These are phyloP conservation scores for Shiraia bambusicola DNA, from an alignment of 2,329 filamentous ascomycete genomes.

Conservation along the genomic window DNA sequence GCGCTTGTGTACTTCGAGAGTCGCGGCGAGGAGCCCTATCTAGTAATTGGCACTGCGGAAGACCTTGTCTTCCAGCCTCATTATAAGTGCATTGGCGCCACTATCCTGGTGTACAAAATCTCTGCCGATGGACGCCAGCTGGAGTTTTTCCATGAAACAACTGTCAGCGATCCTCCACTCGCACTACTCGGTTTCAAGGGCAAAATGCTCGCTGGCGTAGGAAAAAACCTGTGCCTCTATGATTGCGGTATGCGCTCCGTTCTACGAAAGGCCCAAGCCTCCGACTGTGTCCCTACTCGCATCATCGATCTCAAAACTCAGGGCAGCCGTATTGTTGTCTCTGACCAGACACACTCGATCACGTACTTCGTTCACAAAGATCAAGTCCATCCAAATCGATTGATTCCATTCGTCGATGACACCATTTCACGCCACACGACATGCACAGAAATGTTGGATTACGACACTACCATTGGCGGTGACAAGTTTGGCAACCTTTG, in stretches of 20 bases:
- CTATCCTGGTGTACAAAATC: slow-evolving; percentile 90
- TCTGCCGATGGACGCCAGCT: slow-evolving; percentile 82
- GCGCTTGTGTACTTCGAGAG: slow-evolving; percentile 83
- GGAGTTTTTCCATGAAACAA: slow-evolving; percentile 95
- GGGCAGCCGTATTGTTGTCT: slow-evolving; percentile 86
- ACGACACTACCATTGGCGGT: slow-evolving; percentile 90
- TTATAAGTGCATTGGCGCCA: slow-evolving; percentile 70
- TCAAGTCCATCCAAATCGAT: slow-evolving; percentile 70
- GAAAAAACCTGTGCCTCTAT: slow-evolving; percentile 79
- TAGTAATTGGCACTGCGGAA: slow-evolving; percentile 93
- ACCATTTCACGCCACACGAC: slow-evolving; percentile 88
- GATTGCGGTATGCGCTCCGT: slow-evolving; percentile 92
- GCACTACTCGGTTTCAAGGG: slow-evolving; percentile 95
- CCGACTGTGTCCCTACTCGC: slow-evolving; percentile 70
- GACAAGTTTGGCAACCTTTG: slow-evolving; percentile 98
- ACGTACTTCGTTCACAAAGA: slow-evolving; percentile 93
- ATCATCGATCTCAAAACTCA: slow-evolving; percentile 88
- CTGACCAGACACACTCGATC: slow-evolving; percentile 88
- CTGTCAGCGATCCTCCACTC: slow-evolving; percentile 82
- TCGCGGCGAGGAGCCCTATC: slow-evolving; percentile 78
- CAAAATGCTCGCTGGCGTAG: slow-evolving; percentile 80
- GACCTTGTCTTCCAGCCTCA: slow-evolving; percentile 76
- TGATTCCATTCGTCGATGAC: slow-evolving; percentile 94
- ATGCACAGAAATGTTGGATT: slow-evolving; percentile 91
- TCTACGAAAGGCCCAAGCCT: slow-evolving; percentile 84